These are phyloP conservation scores for Rhodotorula graminis DNA, from an alignment of 768 basidiomycete genomes.

Conservation along the genomic window DNA sequence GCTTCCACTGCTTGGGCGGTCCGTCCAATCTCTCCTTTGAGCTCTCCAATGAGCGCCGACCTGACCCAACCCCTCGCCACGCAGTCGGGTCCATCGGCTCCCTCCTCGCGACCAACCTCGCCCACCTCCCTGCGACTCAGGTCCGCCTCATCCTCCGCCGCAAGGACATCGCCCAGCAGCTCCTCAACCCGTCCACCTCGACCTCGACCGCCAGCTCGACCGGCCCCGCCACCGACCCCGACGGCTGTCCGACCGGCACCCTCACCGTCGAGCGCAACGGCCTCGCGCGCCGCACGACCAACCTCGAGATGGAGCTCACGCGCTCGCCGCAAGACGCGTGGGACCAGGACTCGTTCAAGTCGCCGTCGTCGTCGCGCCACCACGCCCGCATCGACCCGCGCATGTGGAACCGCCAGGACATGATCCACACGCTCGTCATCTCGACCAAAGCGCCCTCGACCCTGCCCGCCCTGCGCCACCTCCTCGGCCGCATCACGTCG, in stretches of 20 bases:
- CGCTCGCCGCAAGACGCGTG: conserved; percentile 12
- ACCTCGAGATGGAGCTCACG: conserved; percentile 43
- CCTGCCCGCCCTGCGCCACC: conserved; percentile 55
- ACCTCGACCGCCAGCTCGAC: background rate
- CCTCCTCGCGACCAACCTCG: conserved; percentile 76
- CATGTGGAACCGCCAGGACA: conserved; percentile 30
- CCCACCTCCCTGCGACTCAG: conserved; percentile 54
- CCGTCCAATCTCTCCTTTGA: background rate
- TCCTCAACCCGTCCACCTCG: conserved; percentile 13
- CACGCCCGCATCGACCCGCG: conserved; percentile 18
- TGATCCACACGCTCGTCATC: conserved; percentile 74
- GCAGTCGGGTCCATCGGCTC: conserved; percentile 80
- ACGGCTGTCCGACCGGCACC: conserved; percentile 5
- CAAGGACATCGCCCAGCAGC: conserved; percentile 46
- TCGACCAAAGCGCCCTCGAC: conserved; percentile 73
- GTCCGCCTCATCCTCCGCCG: conserved; percentile 64
- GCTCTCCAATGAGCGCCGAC: background rate
- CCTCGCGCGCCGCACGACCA: conserved; percentile 18
- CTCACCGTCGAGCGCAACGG: conserved; percentile 42
- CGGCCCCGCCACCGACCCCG: background rate
- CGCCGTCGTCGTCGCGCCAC: background rate
- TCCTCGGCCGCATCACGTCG: conserved; percentile 61
- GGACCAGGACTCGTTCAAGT: background rate
- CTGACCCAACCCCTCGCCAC: conserved; percentile 56
- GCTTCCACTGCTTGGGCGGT: conserved; percentile 35